These are phyloP conservation scores for Claviceps sp. DNA, from an alignment of 2,329 filamentous ascomycete genomes.

Conservation along the genomic window DNA sequence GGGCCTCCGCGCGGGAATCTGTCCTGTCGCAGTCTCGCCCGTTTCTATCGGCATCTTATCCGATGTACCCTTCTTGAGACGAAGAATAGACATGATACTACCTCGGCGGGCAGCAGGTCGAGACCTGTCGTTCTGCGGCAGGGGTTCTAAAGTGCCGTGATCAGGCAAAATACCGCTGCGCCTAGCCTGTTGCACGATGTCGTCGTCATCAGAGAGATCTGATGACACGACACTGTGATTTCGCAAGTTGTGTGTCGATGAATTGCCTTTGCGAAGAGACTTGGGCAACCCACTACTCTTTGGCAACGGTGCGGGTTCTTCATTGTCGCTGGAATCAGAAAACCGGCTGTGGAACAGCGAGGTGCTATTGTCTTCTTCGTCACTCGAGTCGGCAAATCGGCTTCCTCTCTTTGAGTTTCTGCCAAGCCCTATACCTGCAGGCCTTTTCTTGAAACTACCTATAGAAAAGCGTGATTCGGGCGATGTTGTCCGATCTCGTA, in stretches of 20 bases:
- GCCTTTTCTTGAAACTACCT: constrained; percentile 26
- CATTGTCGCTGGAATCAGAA: constrained; percentile 19
- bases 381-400: constrained; percentile 50
- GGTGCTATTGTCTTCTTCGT: constrained; percentile 33
- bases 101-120: constrained; percentile 21
- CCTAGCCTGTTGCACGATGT: constrained; percentile 23
- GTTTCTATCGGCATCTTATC: constrained; percentile 41
- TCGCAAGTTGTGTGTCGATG: background rate
- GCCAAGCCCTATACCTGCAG: constrained; percentile 24
- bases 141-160: constrained; percentile 21
- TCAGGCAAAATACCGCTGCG: constrained; percentile 18
- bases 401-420: constrained; percentile 29
- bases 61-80: constrained; percentile 42
- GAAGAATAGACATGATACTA: constrained; percentile 47
- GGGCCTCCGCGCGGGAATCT: constrained; percentile 44
- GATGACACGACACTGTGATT: constrained; percentile 29
- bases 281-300: constrained; percentile 21
- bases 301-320: constrained; percentile 7
- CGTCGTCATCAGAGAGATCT: constrained; percentile 47
- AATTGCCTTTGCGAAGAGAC: constrained; percentile 16
- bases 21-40: constrained; percentile 46
- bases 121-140: constrained; percentile 8
- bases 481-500: constrained; percentile 26
- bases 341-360: constrained; percentile 44
- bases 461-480: constrained; percentile 24